A percentile compares a stretch with the other conserved stretches of the same genome.
These are phyloP conservation scores for Penicillium parvum DNA, from an alignment of 495 filamentous ascomycete genomes.

Conservation along the genomic window DNA sequence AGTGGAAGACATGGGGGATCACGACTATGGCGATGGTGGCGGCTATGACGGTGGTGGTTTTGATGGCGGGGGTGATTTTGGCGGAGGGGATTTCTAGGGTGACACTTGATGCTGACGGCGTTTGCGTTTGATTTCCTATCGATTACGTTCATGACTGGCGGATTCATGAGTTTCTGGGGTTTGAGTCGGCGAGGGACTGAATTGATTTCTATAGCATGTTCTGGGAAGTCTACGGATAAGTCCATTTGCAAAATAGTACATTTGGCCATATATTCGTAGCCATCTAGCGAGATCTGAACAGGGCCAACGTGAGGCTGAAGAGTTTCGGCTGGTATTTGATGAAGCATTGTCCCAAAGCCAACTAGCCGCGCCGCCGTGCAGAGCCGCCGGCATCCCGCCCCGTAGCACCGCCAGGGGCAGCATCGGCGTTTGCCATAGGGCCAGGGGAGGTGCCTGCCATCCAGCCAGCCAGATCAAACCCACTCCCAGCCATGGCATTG, in stretches of 20 bases:
- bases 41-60: constrained; percentile 38
- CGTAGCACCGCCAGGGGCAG: constrained; percentile 28
- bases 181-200: too few species aligned
- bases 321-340: too few species aligned
- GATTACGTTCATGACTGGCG: too few species aligned
- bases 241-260: too few species aligned
- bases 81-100: constrained; percentile 48
- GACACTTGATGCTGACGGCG: not conserved
- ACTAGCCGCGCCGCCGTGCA: constrained; percentile 34
- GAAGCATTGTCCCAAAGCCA: not conserved
- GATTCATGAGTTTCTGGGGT: too few species aligned
- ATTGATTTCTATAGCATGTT: too few species aligned
- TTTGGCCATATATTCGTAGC: too few species aligned
- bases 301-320: too few species aligned
- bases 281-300: too few species aligned
- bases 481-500: constrained; percentile 37
- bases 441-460: constrained; percentile 53
- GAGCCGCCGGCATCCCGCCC: constrained; percentile 33
- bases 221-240: too few species aligned
- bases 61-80: constrained; percentile 46
- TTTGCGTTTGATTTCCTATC: not conserved
- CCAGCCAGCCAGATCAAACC: constrained; percentile 83
- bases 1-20: constrained; percentile 45
- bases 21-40: constrained; percentile 49
- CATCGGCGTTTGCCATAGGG: constrained; percentile 21